Conservation (phyloP, 78 protist species). For the Acrasis kona region DNA sequence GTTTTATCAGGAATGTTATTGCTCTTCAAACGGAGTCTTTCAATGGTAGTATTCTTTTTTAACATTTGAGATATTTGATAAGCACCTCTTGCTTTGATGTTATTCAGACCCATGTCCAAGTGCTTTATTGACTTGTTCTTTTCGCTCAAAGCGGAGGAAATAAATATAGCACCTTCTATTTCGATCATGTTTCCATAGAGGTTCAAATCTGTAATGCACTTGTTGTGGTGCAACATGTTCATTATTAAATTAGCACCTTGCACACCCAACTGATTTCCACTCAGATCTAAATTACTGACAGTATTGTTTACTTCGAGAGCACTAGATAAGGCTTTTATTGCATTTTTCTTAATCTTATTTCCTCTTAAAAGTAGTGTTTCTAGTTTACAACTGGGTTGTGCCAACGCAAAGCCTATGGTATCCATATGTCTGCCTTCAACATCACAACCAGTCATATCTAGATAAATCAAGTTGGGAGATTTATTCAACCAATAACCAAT, state of each 20-base stretch:
- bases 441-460: background rate
- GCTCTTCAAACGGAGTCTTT: background rate
- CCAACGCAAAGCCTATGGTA: background rate
- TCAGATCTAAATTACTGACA: background rate
- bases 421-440: background rate
- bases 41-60: background rate
- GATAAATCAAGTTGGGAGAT: background rate
- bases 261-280: conserved; percentile 5
- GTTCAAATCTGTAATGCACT: background rate
- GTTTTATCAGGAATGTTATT: background rate
- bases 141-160: background rate
- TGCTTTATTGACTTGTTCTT: background rate
- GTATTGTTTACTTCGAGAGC: background rate
- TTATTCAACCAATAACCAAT: background rate
- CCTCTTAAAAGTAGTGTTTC: background rate
- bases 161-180: background rate
- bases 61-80: background rate
- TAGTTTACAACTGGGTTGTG: background rate
- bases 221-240: background rate
- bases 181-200: background rate
- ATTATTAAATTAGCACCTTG: conserved; percentile 6
- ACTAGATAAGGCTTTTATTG: background rate
- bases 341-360: background rate
- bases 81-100: background rate
- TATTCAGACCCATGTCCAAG: background rate